Conservation (phyloP, 495 filamentous ascomycete genomes). For the Penicillium odoratum region DNA sequence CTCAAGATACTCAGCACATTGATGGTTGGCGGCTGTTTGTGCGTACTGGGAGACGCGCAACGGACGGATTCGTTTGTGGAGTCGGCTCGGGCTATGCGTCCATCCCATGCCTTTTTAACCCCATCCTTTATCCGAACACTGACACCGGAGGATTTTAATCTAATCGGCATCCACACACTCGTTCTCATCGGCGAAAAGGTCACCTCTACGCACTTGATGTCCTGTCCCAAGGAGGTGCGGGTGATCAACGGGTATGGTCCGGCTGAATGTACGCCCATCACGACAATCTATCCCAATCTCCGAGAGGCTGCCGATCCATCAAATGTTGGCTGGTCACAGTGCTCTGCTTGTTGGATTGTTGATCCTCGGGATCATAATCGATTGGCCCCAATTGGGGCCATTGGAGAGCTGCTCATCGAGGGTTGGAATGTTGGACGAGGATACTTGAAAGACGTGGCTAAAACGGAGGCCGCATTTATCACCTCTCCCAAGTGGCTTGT, state of each 20-base stretch:
- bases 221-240: too few species aligned
- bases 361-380: constrained; percentile 26
- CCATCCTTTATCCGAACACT: too few species aligned
- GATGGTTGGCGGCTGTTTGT: constrained; percentile 35
- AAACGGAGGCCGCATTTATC: constrained; percentile 45
- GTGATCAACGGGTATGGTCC: too few species aligned
- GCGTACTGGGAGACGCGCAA: constrained; percentile 36
- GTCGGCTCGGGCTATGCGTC: background rate
- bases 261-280: too few species aligned
- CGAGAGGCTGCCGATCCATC: constrained; percentile 17
- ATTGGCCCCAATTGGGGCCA: constrained; percentile 33
- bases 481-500: constrained; percentile 26
- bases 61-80: constrained; percentile 4
- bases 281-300: constrained; percentile 17
- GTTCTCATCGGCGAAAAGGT: too few species aligned
- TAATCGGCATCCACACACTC: too few species aligned
- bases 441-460: constrained; percentile 52
- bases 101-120: background rate
- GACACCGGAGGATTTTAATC: too few species aligned
- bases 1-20: constrained; percentile 19
- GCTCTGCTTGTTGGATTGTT: constrained; percentile 31
- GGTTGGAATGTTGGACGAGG: constrained; percentile 27
- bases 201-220: too few species aligned
- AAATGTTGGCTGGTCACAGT: too few species aligned
- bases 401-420: constrained; percentile 32